Conservation (phyloP, 805 yeast species). For the Candida verbasci region DNA sequence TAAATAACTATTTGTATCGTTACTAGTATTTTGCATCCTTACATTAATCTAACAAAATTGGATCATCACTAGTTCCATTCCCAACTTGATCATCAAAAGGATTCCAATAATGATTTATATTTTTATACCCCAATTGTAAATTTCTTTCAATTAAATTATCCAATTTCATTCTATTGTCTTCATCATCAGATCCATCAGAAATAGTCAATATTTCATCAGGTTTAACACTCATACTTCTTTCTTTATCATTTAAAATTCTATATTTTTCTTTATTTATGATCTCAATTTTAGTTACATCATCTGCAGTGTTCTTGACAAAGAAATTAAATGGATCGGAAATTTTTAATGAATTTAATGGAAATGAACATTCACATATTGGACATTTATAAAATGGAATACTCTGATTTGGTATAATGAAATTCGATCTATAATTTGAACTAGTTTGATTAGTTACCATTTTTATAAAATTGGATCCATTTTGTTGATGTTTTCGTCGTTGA, state of each 20-base stretch:
- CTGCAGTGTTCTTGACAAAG: conserved; percentile 37
- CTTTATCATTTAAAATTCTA: conserved; percentile 24
- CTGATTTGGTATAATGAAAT: conserved; percentile 7
- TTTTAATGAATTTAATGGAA: conserved; percentile 28
- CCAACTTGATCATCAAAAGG: conserved; percentile 14
- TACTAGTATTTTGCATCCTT: too few species aligned
- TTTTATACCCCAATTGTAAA: conserved; percentile 2
- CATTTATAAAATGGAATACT: conserved; percentile 30
- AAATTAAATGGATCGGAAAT: conserved; percentile 38
- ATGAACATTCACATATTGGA: conserved; percentile 35
- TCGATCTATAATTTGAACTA: background rate
- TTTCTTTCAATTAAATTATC: conserved; percentile 1
- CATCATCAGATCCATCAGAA: conserved; percentile 8
- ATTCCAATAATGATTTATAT: conserved; percentile 2
- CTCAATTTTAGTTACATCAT: conserved; percentile 29
- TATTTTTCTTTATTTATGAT: conserved; percentile 30
- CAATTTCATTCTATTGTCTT: background rate
- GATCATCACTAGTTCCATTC: conserved; percentile 37
- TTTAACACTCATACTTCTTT: conserved; percentile 3
- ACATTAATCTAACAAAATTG: conserved; percentile 33
- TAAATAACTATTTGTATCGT: too few species aligned
- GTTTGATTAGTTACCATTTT: background rate
- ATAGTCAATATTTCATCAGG: conserved; percentile 10
- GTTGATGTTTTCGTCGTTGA: background rate
- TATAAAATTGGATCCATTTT: conserved; percentile 3